Evolutionary conservation across 108 stramenopile species (phyloP), one percentile per base, ranked within the genome.

Genomic region (Schizochytrium sp.): DNA sequence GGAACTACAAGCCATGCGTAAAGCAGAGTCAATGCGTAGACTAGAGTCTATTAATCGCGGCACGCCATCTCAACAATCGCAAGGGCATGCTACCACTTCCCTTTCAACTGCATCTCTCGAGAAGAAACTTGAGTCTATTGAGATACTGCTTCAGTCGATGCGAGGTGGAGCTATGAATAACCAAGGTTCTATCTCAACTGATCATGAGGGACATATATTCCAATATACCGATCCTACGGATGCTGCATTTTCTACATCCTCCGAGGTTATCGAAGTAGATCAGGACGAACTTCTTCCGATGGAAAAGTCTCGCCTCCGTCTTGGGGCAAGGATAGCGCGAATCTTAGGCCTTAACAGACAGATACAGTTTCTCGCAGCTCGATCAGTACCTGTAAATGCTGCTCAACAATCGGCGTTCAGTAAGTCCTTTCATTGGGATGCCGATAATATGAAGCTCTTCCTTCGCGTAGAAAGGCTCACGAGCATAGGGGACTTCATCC

Each of bases 381-480:
- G 64, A 12, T 69, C 64, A 8, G 64, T 69, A 7, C 64, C 64
- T 7, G 12, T 44, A 38, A 69, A 69, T 38, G 42, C 49, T 47
- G 76, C 76, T 17, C 76, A 3, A 53, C 15, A 46, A 8, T 69
- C 64, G 10, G 76, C 76, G 45, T 83, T 83, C n/a, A 56, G 2
- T 55, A 17, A 83, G 17, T 83, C 76, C 8, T 83, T 83, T 2
- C 15, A 53, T 53, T 83, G 76, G 76, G 28, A 83, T 5, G 50
- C 19, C 17, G 12, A 47, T 5, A 5, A 56, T n/a, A 47, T 47
- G 76, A 42, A 50, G 15, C 53, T 83, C 15, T 83, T 47, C 47
- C 50, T 83, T 17, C 76, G 76, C 13, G 76, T 83, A 5, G 76
- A 83, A 53, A 47, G 76, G 28, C 55, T 83, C 50, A 49, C 47